Evolutionary conservation across 23 red algal species (phyloP).

Genomic region (Gracilaria gracilis): DNA sequence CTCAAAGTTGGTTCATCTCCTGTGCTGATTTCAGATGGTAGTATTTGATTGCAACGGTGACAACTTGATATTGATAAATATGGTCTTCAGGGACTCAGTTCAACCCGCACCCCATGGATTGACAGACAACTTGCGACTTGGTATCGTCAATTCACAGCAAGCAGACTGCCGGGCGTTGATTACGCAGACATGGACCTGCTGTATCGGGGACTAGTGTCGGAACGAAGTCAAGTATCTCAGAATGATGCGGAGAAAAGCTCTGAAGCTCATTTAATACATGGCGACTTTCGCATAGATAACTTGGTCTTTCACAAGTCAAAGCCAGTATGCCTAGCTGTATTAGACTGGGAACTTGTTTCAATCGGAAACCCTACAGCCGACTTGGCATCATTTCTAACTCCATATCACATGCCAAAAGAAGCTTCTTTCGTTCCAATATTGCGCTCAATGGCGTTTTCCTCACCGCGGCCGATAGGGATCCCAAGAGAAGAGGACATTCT

Average conservation of each 20-base stretch:
- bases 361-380: conserved; percentile 78
- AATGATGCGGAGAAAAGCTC: neutral
- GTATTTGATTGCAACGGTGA: too few species aligned
- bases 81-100: conserved; percentile 36
- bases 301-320: conserved; percentile 66
- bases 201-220: conserved; percentile 18
- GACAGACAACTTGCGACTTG: conserved; percentile 77
- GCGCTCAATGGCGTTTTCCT: conserved; percentile 41
- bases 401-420: conserved; percentile 52
- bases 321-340: conserved; percentile 65
- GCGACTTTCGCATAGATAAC: conserved; percentile 89
- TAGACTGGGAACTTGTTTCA: conserved; percentile 92
- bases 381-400: conserved; percentile 68
- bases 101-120: conserved; percentile 51
- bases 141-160: conserved; percentile 69
- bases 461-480: conserved; percentile 58
- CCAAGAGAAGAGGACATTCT: conserved; percentile 68
- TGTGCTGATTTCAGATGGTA: too few species aligned
- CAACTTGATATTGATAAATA: conserved; percentile 55
- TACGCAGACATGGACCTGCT: conserved; percentile 65
- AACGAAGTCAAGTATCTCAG: neutral
- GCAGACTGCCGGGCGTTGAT: conserved; percentile 29
- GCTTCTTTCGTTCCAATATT: conserved; percentile 30
- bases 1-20: too few species aligned
- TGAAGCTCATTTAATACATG: conserved; percentile 70